These are phyloP conservation scores for Prunus yedoensis DNA, from an alignment of 331 rosid species.

Conservation along the genomic window DNA sequence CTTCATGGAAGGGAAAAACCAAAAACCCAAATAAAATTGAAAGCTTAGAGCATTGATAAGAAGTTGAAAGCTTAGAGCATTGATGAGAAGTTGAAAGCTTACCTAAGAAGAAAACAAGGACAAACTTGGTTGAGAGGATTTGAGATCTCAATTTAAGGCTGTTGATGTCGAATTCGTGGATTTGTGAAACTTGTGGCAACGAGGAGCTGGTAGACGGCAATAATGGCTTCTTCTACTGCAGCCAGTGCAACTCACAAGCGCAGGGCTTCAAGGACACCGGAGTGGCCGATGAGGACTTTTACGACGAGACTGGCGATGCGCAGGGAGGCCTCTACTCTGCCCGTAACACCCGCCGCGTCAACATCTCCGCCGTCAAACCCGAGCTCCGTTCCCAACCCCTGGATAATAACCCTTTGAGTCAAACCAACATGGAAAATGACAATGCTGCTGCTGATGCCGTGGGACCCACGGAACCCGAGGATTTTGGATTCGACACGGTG, in stretches of 20 bases:
- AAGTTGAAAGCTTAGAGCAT: too few relatives aligned
- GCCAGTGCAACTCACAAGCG: slow-evolving; percentile 49
- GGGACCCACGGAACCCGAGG: slow-evolving; percentile 50
- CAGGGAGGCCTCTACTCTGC: slow-evolving; percentile 52
- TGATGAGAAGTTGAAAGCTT: too few relatives aligned
- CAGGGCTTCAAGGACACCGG: slow-evolving; percentile 60
- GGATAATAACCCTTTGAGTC: slow-evolving; percentile 9
- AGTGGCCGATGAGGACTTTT: slow-evolving; percentile 59
- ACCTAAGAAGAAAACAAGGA: too few relatives aligned
- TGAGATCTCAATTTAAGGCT: too few relatives aligned
- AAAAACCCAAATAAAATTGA: too few relatives aligned
- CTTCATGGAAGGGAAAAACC: too few relatives aligned
- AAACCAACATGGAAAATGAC: slow-evolving; percentile 23
- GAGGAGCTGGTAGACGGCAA: slow-evolving; percentile 43
- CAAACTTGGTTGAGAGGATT: too few relatives aligned
- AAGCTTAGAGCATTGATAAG: too few relatives aligned
- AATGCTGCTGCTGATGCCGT: slow-evolving; percentile 16
- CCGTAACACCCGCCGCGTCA: slow-evolving; percentile 47
- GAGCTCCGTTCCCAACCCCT: slow-evolving; percentile 56
- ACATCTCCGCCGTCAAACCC: slow-evolving; percentile 26
- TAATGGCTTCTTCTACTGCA: slow-evolving; percentile 76
- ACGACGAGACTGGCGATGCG: slow-evolving; percentile 27
- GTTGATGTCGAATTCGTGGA: slow-evolving; percentile 12
- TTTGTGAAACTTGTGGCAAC: slow-evolving; percentile 53
- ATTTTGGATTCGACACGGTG: slow-evolving; percentile 43